Evolutionary conservation across 352 stramenopile genomes (phyloP), one percentile per base, ranked within the genome.

Genomic region (Pythium scleroteichum): DNA sequence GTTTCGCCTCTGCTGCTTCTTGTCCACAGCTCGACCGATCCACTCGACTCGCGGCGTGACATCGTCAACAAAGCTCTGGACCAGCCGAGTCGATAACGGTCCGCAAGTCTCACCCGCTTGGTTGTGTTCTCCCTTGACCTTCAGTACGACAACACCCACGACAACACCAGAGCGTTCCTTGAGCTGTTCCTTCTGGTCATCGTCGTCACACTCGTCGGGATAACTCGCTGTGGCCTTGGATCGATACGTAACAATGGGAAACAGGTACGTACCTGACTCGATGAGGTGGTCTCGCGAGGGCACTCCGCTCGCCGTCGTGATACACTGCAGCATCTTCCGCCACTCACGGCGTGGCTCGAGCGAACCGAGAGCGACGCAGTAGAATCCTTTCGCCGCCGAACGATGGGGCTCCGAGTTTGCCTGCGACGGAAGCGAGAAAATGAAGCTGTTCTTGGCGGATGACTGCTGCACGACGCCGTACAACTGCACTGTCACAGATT

Each of bases 381-480:
- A 62, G 29, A 70, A 70, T 3, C 55, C 35, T 16, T 58, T 62
- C 12, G 3, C 29, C 4, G 19, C 4, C 29, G 42, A 12, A 0
- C 9, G 8, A 4, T 39, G 23, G 13, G 22, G 13, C 19, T 14
- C 8, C 14, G 24, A 19, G 2, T 10, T 45, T 12, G 19, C 7
- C 13, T 33, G 26, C 2, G 62, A 53, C 29, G 62, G 54, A 0
- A 69, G 56, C 6, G 55, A 70, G 26, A 70, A 70, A 17, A 62
- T 22, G n/a, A 70, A 61, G 1, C 23, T 24, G n/a, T 14, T 20
- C 9, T 24, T 27, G 12, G 23, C 39, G 20, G 20, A 35, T 35
- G 24, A n/a, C 23, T 10, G 5, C 20, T 19, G 23, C 10, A 59
- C 51, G 0, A 62, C 45, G 10, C 63, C 63, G 19, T 62, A 70